A percentile compares a stretch with the other conserved stretches of the same genome.
Evolutionary conservation across 352 stramenopile species (phyloP).

Genomic region (Pythium rhizo-oryzae): DNA sequence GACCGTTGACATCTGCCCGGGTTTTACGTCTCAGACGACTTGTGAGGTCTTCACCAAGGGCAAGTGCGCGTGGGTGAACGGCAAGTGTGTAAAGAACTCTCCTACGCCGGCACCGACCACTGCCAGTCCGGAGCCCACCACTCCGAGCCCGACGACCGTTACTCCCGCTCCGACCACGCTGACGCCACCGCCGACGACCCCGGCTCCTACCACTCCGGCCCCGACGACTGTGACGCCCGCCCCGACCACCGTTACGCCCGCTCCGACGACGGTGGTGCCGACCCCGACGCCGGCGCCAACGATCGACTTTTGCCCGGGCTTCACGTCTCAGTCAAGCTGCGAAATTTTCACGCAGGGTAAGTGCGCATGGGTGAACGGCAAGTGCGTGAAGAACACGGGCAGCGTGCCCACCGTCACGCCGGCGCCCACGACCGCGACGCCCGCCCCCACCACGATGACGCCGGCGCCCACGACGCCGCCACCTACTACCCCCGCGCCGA

Average conservation of each 20-base stretch:
- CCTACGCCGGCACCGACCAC: not conserved
- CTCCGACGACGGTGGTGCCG: not conserved
- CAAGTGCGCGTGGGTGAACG: slow-evolving; percentile 24
- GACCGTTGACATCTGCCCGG: slow-evolving; percentile 31
- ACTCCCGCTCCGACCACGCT: slow-evolving; percentile 8
- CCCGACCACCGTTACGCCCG: not conserved
- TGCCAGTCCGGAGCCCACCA: not conserved
- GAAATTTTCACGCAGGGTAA: slow-evolving; percentile 32
- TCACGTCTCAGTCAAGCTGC: slow-evolving; percentile 33
- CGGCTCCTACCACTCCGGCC: slow-evolving; percentile 9
- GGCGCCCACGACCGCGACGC: not conserved
- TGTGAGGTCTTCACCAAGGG: slow-evolving; percentile 37
- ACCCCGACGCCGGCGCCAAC: slow-evolving; percentile 22
- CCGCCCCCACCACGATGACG: slow-evolving; percentile 1
- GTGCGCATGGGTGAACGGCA: slow-evolving; percentile 20
- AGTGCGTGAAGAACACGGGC: slow-evolving; percentile 22
- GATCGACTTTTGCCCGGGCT: slow-evolving; percentile 33
- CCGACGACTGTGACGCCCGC: slow-evolving; percentile 5
- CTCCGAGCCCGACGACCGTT: not conserved
- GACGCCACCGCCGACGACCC: slow-evolving; percentile 9
- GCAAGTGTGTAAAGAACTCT: slow-evolving; percentile 24
- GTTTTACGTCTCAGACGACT: slow-evolving; percentile 33
- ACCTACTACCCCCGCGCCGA: not conserved
- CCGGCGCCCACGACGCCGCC: not conserved
- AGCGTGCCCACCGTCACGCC: not conserved